Evolutionary conservation across 2,329 filamentous ascomycete genomes (phyloP).

Genomic region (Magnaporthiopsis incrustans): DNA sequence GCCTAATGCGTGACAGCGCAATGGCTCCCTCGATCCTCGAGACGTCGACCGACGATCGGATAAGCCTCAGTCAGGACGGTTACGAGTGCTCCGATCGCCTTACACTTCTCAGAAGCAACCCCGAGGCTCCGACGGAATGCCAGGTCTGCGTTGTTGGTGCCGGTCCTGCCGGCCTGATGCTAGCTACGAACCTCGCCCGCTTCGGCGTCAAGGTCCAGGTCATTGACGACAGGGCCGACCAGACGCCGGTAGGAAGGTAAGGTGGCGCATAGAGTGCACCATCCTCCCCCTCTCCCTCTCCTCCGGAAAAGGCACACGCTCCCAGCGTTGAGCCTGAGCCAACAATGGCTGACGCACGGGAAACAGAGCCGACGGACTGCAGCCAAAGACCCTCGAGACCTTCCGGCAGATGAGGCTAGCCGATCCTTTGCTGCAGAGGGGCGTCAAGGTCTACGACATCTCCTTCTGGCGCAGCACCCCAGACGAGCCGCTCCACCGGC

Average conservation of each 20-base stretch:
- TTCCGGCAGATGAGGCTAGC: slow-evolving; percentile 65
- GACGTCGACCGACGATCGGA: slow-evolving; percentile 24
- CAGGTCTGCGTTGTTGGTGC: slow-evolving; percentile 43
- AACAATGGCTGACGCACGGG: slow-evolving; percentile 3
- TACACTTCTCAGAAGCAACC: slow-evolving; percentile 40
- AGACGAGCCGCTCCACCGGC: slow-evolving; percentile 38
- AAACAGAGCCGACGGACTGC: slow-evolving; percentile 58
- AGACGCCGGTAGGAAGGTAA: slow-evolving; percentile 37
- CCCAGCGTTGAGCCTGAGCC: slow-evolving; percentile 23
- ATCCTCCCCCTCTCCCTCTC: slow-evolving; percentile 3
- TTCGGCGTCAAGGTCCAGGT: slow-evolving; percentile 50
- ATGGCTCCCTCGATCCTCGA: slow-evolving; percentile 30
- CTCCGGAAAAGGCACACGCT: slow-evolving; percentile 7
- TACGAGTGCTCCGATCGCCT: slow-evolving; percentile 34
- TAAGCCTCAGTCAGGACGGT: slow-evolving; percentile 21
- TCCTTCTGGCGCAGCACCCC: slow-evolving; percentile 60
- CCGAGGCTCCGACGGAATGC: slow-evolving; percentile 32
- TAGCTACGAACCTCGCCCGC: slow-evolving; percentile 45
- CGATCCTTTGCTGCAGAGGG: slow-evolving; percentile 58
- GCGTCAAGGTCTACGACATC: slow-evolving; percentile 66
- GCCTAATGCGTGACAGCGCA: neutral
- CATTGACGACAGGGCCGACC: slow-evolving; percentile 49
- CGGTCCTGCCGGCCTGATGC: slow-evolving; percentile 48
- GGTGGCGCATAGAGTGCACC: neutral
- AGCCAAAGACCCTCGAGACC: slow-evolving; percentile 73